Percentiles rank a stretch among this genome's conserved stretches.
Conservation (phyloP, 768 basidiomycete genomes). For the Leucocoprinus sp. region DNA sequence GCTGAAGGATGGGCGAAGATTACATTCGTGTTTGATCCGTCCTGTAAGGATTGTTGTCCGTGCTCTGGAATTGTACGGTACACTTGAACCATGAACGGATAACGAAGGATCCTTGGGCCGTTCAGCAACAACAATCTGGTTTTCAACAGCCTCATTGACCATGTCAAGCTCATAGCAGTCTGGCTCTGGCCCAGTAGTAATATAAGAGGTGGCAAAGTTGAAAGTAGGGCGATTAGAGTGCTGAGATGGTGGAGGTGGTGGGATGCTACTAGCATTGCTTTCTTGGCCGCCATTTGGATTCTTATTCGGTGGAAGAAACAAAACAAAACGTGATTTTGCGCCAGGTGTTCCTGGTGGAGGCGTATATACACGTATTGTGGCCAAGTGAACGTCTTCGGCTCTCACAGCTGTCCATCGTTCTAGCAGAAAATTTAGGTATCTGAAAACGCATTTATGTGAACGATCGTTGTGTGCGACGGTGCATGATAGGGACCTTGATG, state of each 20-base stretch:
- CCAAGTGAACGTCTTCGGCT: slow-evolving; percentile 71
- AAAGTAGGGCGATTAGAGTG: slow-evolving; percentile 32
- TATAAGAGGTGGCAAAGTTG: slow-evolving; percentile 23
- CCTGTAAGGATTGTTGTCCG: slow-evolving; percentile 75
- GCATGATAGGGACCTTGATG: slow-evolving; percentile 57
- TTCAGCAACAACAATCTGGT: slow-evolving; percentile 81
- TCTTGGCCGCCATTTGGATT: slow-evolving; percentile 25
- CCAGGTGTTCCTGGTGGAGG: slow-evolving; percentile 26
- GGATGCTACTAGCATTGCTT: neutral
- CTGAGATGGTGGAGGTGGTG: slow-evolving; percentile 14
- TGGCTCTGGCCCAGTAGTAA: slow-evolving; percentile 31
- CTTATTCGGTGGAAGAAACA: slow-evolving; percentile 55
- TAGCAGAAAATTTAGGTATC: slow-evolving; percentile 83
- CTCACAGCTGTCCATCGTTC: slow-evolving; percentile 77
- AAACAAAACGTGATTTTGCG: slow-evolving; percentile 51
- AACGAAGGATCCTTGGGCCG: slow-evolving; percentile 57
- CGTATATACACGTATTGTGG: slow-evolving; percentile 75
- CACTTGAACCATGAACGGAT: slow-evolving; percentile 18
- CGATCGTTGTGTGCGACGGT: slow-evolving; percentile 3
- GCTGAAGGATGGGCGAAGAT: slow-evolving; percentile 59
- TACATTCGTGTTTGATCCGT: slow-evolving; percentile 75
- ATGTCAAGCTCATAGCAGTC: slow-evolving; percentile 85
- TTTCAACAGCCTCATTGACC: slow-evolving; percentile 77
- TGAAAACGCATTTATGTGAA: slow-evolving; percentile 21
- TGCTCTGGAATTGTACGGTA: slow-evolving; percentile 48